These are phyloP conservation scores for Cryptococcus neoformans DNA, from an alignment of 1,284 basidiomycete genomes.

Conservation along the genomic window DNA sequence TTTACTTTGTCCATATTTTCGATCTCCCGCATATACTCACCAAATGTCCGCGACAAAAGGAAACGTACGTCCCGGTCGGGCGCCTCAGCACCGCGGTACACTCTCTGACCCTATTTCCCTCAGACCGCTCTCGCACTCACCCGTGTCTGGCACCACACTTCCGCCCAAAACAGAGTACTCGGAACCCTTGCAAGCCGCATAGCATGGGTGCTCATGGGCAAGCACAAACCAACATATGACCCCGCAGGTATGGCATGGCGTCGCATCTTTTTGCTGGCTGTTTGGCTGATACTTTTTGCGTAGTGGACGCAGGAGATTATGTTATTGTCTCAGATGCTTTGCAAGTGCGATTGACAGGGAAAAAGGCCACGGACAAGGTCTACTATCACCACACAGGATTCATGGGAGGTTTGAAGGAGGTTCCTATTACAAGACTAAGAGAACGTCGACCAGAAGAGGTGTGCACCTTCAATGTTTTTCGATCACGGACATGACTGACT, in stretches of 20 bases:
- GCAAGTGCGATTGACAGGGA: constrained; percentile 82
- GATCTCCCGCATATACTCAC: neutral
- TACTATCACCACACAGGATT: constrained; percentile 91
- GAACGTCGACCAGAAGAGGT: constrained; percentile 87
- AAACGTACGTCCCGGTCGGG: constrained; percentile 11
- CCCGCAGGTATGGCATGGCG: constrained; percentile 63
- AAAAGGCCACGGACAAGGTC: constrained; percentile 80
- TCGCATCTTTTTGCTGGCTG: neutral
- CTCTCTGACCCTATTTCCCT: no score
- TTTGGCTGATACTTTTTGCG: neutral
- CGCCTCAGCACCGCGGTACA: no score
- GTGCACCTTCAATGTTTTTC: neutral
- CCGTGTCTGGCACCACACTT: constrained; percentile 92
- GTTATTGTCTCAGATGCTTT: constrained; percentile 91
- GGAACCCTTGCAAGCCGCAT: constrained; percentile 93
- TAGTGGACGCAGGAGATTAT: constrained; percentile 96
- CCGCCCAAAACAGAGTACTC: constrained; percentile 82
- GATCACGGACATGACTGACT: neutral
- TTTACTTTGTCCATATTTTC: neutral
- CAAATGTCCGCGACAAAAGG: constrained; percentile 32
- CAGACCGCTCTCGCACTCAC: constrained; percentile 92
- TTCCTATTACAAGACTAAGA: constrained; percentile 77
- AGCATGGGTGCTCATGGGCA: constrained; percentile 95
- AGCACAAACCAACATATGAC: constrained; percentile 98
- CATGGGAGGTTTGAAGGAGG: constrained; percentile 90